These are phyloP conservation scores for Adansonia grandidieri DNA, from an alignment of 441 rosid genomes.

Conservation along the genomic window DNA sequence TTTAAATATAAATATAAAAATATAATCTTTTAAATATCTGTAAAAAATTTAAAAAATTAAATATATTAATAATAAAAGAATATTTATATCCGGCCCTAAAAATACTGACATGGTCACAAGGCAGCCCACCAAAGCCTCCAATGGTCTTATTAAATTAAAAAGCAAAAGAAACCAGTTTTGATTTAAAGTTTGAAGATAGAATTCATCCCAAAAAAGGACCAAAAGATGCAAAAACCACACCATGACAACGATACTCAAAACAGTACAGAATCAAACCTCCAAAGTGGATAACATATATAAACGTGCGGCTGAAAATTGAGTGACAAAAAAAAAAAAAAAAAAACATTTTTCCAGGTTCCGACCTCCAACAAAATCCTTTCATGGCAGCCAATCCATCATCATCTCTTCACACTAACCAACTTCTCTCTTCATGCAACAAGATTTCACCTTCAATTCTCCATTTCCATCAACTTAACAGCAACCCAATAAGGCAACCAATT, in stretches of 20 bases:
- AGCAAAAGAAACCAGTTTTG: too few relatives aligned
- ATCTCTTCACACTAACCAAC: slow-evolving; percentile 32
- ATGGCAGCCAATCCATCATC: slow-evolving; percentile 51
- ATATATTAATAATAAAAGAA: too few relatives aligned
- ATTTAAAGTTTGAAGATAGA: too few relatives aligned
- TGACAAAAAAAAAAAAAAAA: too few relatives aligned
- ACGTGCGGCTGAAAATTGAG: slow-evolving; percentile 43
- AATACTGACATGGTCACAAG: too few relatives aligned
- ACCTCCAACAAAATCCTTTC: background rate
- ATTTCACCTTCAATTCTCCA: slow-evolving; percentile 51
- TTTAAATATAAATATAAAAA: too few relatives aligned
- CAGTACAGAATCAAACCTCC: background rate
- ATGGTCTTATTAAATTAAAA: too few relatives aligned
- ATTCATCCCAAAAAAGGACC: too few relatives aligned
- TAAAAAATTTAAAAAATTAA: too few relatives aligned
- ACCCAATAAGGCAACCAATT: slow-evolving; percentile 27
- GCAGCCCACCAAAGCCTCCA: too few relatives aligned
- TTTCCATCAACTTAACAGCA: slow-evolving; percentile 38
- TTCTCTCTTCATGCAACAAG: slow-evolving; percentile 47
- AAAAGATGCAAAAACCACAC: background rate
- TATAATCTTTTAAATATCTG: too few relatives aligned
- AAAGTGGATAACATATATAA: slow-evolving; percentile 50
- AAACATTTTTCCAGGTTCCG: slow-evolving; percentile 1
- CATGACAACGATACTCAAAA: background rate
- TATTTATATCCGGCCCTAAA: too few relatives aligned